A percentile compares a stretch with the other conserved stretches of the same genome.
phyloP scores from a whole-genome alignment of 768 basidiomycete species.

The Collybia sp. region DNA sequence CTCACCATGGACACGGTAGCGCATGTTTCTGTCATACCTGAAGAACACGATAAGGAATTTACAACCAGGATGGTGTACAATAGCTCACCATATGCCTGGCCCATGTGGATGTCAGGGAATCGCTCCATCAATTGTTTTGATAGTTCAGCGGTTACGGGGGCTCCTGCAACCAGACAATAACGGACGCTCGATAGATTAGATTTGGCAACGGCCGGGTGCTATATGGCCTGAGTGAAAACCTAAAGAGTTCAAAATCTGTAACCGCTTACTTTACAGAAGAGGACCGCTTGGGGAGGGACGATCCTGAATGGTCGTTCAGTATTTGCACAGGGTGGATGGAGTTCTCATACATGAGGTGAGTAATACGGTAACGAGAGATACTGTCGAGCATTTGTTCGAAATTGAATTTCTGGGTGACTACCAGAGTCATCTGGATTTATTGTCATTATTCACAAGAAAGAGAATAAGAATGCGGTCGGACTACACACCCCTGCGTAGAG shows the following conservation, averaged over 20 bases:
- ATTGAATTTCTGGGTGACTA: conserved; percentile 64
- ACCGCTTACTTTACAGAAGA: conserved; percentile 57
- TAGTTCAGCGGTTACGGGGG: conserved; percentile 57
- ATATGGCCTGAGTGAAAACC: not conserved
- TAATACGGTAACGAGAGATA: conserved; percentile 48
- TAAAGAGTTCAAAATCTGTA: not conserved
- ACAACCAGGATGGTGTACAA: not conserved
- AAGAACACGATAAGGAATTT: not conserved
- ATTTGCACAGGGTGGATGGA: not conserved
- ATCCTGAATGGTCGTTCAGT: conserved; percentile 30
- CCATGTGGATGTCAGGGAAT: conserved; percentile 55
- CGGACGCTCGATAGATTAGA: conserved; percentile 49
- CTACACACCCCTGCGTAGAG: conserved; percentile 48
- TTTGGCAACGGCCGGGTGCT: conserved; percentile 50
- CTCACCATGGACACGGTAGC: conserved; percentile 43
- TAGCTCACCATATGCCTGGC: conserved; percentile 55
- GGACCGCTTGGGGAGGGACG: conserved; percentile 62
- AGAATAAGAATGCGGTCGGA: too few species aligned
- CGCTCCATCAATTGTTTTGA: conserved; percentile 37
- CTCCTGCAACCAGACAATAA: conserved; percentile 56
- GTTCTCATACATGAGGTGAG: conserved; percentile 38
- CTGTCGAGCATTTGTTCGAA: conserved; percentile 51
- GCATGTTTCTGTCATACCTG: conserved; percentile 63
- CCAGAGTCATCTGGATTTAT: conserved; percentile 39
- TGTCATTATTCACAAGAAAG: not conserved